phyloP scores from a whole-genome alignment of 768 basidiomycete species.

The Hirschioporus abietinus region DNA sequence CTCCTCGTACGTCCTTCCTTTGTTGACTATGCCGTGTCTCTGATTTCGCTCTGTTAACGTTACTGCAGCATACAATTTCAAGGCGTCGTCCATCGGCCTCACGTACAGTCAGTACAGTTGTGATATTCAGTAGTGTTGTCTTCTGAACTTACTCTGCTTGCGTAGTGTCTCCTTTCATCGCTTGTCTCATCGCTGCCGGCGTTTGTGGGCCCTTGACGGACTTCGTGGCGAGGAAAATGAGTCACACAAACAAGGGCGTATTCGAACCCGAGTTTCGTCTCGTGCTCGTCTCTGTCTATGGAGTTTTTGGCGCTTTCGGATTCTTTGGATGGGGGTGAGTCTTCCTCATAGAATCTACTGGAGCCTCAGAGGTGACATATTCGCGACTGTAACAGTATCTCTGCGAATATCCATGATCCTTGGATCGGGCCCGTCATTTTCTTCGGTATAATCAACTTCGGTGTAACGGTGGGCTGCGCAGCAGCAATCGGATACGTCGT shows the following conservation, averaged over 20 bases:
- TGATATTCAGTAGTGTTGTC: not conserved
- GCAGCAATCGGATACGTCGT: slow-evolving; percentile 17
- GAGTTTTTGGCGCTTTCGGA: slow-evolving; percentile 21
- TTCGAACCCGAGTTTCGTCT: slow-evolving; percentile 19
- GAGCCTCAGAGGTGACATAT: not conserved
- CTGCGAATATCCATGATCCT: slow-evolving; percentile 8
- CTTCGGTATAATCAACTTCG: slow-evolving; percentile 17
- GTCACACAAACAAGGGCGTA: slow-evolving; percentile 12
- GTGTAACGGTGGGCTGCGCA: slow-evolving; percentile 16
- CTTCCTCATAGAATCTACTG: not conserved
- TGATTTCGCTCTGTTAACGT: not conserved
- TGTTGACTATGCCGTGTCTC: not conserved
- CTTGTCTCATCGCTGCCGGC: slow-evolving; percentile 11
- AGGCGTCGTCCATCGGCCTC: slow-evolving; percentile 11
- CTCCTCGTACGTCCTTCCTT: slow-evolving; percentile 11
- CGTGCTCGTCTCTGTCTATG: slow-evolving; percentile 23
- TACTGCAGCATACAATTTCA: slow-evolving; percentile 14
- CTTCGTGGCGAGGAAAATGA: slow-evolving; percentile 12
- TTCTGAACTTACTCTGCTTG: slow-evolving; percentile 4
- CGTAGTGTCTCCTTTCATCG: slow-evolving; percentile 14
- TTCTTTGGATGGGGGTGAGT: slow-evolving; percentile 18
- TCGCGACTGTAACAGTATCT: not conserved
- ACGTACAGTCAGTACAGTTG: slow-evolving; percentile 5
- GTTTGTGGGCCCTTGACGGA: slow-evolving; percentile 17
- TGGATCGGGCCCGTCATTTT: slow-evolving; percentile 17